Evolutionary conservation across 352 stramenopile species (phyloP), one percentile per base, ranked within the genome.

Genomic region (Pythium apleroticum): DNA sequence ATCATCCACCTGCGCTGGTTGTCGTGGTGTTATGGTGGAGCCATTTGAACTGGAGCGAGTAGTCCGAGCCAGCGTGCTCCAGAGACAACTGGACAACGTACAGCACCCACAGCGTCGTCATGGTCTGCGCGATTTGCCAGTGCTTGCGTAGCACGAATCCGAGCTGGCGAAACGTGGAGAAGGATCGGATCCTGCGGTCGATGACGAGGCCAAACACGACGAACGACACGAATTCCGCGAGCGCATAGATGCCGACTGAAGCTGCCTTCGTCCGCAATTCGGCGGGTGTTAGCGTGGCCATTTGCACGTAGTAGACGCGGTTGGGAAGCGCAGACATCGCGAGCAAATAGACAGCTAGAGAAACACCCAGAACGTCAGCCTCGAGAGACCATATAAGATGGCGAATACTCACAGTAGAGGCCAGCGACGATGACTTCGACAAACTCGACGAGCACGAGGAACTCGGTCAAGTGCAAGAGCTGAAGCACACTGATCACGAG

Each of bases 161-260:
- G 7, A 56, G 24, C 11, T 37, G 27, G 6, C 24, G 49, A 37
- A 35, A 22, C 1, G 49, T 56, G 22, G 49, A 56, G 22, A 56
- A 31, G 49, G 19, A 22, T 9, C 25, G 49, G 9, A 56, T 22
- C 27, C 9, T 35, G 4, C 27, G 49, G 49, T 37, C 24, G 11
- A 37, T 37, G 49, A 56, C 0, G 24, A 12, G n/a, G 27, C 49
- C 35, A 35, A 56, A 56, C 22, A 17, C 4, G 15, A 73, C 4
- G 4, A 81, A 46, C 3, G 68, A 72, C 9, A 56, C 55, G 6
- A 77, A 25, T 61, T 79, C 65, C 7, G 78, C 50, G 4, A 45
- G 19, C 5, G 61, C 54, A 31, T 72, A 80, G 2, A 75, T 7
- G 19, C 66, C 37, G 60, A 66, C 37, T 30, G 25, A 49, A 3